phyloP scores from a whole-genome alignment of 805 yeast species.

The Cyberlindnera mississippiensis region DNA sequence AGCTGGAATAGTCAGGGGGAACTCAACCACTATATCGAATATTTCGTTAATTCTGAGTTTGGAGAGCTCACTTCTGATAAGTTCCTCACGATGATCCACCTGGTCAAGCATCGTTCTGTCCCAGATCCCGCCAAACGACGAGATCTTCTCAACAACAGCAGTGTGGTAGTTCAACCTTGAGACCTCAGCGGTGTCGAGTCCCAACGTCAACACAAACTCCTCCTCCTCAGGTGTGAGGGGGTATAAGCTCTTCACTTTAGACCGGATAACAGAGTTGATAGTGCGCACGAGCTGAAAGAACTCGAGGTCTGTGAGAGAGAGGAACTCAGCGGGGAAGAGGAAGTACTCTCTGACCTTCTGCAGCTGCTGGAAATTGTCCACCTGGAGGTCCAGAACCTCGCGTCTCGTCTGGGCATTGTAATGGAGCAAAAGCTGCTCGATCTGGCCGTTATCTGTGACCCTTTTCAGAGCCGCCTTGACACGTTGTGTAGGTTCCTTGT shows the following conservation, averaged over 20 bases:
- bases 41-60: slow-evolving; percentile 53
- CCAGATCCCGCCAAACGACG: slow-evolving; percentile 17
- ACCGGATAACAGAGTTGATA: slow-evolving; percentile 16
- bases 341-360: slow-evolving; percentile 19
- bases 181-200: slow-evolving; percentile 18
- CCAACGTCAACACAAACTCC: slow-evolving; percentile 19
- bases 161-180: slow-evolving; percentile 11
- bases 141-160: slow-evolving; percentile 3
- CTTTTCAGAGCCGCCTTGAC: slow-evolving; percentile 21
- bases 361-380: slow-evolving; percentile 8
- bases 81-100: slow-evolving; percentile 9
- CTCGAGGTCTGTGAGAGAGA: slow-evolving; percentile 15
- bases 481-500: slow-evolving; percentile 24
- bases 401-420: slow-evolving; percentile 19
- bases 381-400: slow-evolving; percentile 8
- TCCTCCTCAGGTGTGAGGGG: slow-evolving; percentile 10
- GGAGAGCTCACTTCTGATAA: slow-evolving; percentile 14
- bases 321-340: slow-evolving; percentile 19
- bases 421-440: slow-evolving; percentile 9
- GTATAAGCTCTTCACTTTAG: slow-evolving; percentile 5
- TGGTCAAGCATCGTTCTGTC: slow-evolving; percentile 14
- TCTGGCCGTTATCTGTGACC: slow-evolving; percentile 7
- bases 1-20: slow-evolving; percentile 50
- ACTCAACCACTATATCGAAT: slow-evolving; percentile 50
- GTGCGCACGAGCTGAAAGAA: slow-evolving; percentile 16